Evolutionary conservation across 176 grass and related monocot genomes (phyloP), one percentile per base, ranked within the genome.

Genomic region (Pharus latifolius): DNA sequence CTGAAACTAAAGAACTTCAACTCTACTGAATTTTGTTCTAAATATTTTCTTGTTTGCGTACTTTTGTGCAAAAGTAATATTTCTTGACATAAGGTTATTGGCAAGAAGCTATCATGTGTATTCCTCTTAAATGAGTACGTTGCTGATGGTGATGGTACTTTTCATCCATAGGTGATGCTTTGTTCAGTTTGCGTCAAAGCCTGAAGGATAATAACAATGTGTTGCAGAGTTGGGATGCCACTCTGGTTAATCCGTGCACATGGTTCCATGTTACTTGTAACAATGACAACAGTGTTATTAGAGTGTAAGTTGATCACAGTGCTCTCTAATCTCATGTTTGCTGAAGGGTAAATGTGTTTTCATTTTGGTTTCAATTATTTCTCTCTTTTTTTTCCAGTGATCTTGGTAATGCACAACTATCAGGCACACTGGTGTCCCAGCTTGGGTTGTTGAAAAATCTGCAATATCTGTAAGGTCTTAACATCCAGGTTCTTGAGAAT

Each of bases 241-340:
- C 91, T 38, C 76, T 94, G 29, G 91, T 94, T 67, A 94, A 94
- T 78, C 86, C 86, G 13, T 94, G 91, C 67, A 94, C 91, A 70
- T 94, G 86, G 91, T 94, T 94, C 68, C 91, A 94, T 81, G 86
- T 94, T 63, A 94, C 91, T 30, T 94, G 91, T 65, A 88, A 89
- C 65, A 23, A 17, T 13, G 81, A 94, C 33, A 94, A 87, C 79
- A 70, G 73, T 74, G 91, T 94, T 41, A 94, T 86, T 68, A 84
- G 91, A 94, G 83, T 94, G 91, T 94, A 86, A 80, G 79, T 89
- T 73, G 27, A 65, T 38, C n/a, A 40, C 55, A 31, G 32, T 28
- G 33, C 40, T 37, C 26, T 75, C 29, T n/a, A 26, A 10, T 60
- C 74, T n/a, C 43, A 25, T 49, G 47, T 19, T 51, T 48, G 24